Percentiles rank a stretch among this genome's conserved stretches.
These are phyloP conservation scores for Amaranthus hypochondriacus DNA, from an alignment of 148 eudicot genomes.

Conservation along the genomic window DNA sequence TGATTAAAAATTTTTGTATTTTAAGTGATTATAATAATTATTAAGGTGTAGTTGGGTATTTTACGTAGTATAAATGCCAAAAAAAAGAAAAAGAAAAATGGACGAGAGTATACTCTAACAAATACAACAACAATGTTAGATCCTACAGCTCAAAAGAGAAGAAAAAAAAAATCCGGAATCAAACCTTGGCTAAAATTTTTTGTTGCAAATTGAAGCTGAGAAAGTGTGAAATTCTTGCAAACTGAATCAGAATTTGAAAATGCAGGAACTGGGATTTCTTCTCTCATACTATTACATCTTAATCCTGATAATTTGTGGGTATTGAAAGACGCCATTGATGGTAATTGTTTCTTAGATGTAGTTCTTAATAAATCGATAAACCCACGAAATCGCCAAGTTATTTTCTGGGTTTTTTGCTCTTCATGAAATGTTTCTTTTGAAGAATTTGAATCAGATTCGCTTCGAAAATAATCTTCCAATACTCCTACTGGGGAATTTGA, in stretches of 20 bases:
- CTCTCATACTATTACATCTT: slow-evolving; percentile 60
- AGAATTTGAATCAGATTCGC: slow-evolving; percentile 48
- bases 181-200: slow-evolving; percentile 28
- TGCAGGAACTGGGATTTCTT: slow-evolving; percentile 18
- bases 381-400: slow-evolving; percentile 37
- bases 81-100: too few species aligned
- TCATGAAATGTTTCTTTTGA: slow-evolving; percentile 42
- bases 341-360: slow-evolving; percentile 43
- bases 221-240: slow-evolving; percentile 21
- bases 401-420: slow-evolving; percentile 20
- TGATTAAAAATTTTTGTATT: too few species aligned
- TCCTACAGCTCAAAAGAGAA: too few species aligned
- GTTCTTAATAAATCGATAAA: slow-evolving; percentile 44
- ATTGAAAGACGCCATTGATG: slow-evolving; percentile 42
- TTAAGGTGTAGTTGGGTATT: too few species aligned
- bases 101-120: too few species aligned
- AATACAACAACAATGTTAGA: too few species aligned
- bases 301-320: slow-evolving; percentile 51
- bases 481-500: slow-evolving; percentile 61
- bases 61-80: too few species aligned
- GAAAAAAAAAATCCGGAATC: neutral
- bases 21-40: too few species aligned
- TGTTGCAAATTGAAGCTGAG: slow-evolving; percentile 28
- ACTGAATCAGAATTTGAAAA: slow-evolving; percentile 18
- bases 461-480: slow-evolving; percentile 65